Evolutionary conservation across 2,329 filamentous ascomycete genomes (phyloP).

Genomic region (Pezizomycotina sp.): DNA sequence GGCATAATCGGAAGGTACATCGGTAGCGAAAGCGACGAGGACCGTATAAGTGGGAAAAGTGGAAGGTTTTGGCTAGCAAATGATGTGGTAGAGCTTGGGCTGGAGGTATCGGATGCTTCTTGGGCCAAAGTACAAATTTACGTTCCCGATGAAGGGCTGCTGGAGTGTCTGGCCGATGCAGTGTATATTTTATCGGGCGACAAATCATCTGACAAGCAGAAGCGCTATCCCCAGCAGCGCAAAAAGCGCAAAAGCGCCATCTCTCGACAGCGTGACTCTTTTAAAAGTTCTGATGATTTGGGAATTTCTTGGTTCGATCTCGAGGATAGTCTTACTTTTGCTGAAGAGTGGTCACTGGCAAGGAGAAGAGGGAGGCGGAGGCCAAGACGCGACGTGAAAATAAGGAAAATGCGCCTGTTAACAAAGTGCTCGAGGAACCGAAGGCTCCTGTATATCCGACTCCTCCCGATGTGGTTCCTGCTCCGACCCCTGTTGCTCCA

Average conservation of each 20-base stretch:
- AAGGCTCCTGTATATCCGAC: constrained; percentile 16
- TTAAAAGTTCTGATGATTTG: too few relatives aligned
- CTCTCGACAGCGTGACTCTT: too few relatives aligned
- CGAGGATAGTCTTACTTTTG: constrained; percentile 11
- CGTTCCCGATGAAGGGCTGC: constrained; percentile 12
- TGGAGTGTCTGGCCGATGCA: constrained; percentile 13
- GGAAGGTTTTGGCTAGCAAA: too few relatives aligned
- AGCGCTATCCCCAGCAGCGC: too few relatives aligned
- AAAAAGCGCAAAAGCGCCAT: too few relatives aligned
- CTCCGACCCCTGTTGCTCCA: constrained; percentile 10
- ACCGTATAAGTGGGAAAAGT: constrained; percentile 8
- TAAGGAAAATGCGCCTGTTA: constrained; percentile 7
- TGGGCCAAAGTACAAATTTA: constrained; percentile 12
- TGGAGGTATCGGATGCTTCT: too few relatives aligned
- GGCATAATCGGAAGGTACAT: constrained; percentile 11
- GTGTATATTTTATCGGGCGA: constrained; percentile 11
- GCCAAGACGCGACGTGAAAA: constrained; percentile 8
- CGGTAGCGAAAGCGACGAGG: neutral
- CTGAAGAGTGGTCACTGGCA: constrained; percentile 8
- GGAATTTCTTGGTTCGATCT: constrained; percentile 15
- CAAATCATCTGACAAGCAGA: too few relatives aligned
- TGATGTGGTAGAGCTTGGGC: too few relatives aligned
- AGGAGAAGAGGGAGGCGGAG: constrained; percentile 6
- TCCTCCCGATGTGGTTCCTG: constrained; percentile 13
- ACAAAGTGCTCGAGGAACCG: too few relatives aligned